phyloP scores from a whole-genome alignment of 2,329 filamentous ascomycete species.

The Xylaria sp. region DNA sequence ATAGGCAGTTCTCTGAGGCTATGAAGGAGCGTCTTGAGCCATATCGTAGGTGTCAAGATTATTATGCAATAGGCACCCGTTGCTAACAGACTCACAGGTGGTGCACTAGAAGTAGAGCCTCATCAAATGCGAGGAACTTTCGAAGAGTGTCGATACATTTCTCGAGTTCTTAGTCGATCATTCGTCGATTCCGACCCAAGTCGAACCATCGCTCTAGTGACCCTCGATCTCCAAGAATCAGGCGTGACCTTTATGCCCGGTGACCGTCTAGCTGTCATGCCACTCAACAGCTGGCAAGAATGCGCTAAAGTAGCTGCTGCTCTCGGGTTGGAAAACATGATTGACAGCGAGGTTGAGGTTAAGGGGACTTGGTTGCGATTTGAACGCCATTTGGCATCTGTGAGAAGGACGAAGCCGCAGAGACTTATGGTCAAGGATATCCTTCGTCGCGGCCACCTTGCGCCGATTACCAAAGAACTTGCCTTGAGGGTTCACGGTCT shows the following conservation, averaged over 20 bases:
- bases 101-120: constrained; percentile 53
- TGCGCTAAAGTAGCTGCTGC: constrained; percentile 60
- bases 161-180: constrained; percentile 51
- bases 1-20: constrained; percentile 56
- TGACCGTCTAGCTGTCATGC: constrained; percentile 60
- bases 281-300: constrained; percentile 59
- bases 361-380: constrained; percentile 54
- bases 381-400: constrained; percentile 50
- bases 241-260: constrained; percentile 60
- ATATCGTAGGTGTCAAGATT: constrained; percentile 41
- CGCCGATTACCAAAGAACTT: constrained; percentile 57
- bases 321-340: constrained; percentile 53
- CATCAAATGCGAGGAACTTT: constrained; percentile 61
- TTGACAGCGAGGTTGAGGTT: constrained; percentile 49
- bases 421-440: constrained; percentile 54
- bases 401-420: constrained; percentile 39
- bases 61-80: neutral
- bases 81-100: constrained; percentile 29
- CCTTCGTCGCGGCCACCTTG: constrained; percentile 56
- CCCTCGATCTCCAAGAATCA: constrained; percentile 57
- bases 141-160: constrained; percentile 58
- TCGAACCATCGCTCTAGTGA: constrained; percentile 55
- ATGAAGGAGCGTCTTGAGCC: constrained; percentile 61
- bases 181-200: constrained; percentile 53
- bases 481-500: constrained; percentile 55